Evolutionary conservation across 768 basidiomycete species (phyloP), one percentile per base, ranked within the genome.

Genomic region (Lactarius hengduanensis): DNA sequence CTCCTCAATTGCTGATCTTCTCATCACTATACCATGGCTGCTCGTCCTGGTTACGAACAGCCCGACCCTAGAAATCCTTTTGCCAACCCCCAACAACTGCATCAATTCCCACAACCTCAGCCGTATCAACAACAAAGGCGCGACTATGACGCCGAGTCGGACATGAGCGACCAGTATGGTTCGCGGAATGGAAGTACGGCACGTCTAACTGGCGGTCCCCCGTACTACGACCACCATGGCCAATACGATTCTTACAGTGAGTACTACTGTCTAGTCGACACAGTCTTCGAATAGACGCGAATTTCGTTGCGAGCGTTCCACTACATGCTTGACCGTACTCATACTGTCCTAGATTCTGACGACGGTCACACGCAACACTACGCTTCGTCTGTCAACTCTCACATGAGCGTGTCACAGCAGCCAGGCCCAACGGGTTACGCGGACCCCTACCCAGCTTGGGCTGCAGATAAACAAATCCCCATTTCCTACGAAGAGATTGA

Each of bases 401-500:
- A 76, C 62, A 74, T 73, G 67, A 75, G 72, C 67, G 64, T 62
- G 26, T 62, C 65, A 28, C 67, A 69, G 54, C 68, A 69, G 41
- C 10, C 40, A 20, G 71, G 66, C 22, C 70, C 67, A 50, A 68
- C 75, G 9, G 74, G 74, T 18, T 72, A 77, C 38, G 67, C 72
- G 41, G 86, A 91, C 63, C 91, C 91, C 62, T 98, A 96, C 76
- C 96, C 96, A 67, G 96, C 96, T 50, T 99, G 97, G 97, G 85
- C 91, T 32, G 83, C 90, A 38, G 92, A 96, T 70, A 89, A 91
- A 61, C 91, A 94, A 74, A 95, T 97, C 69, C 97, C 97, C 68
- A 90, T 99, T 76, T 95, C 94, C 47, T 94, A 91, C 69, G 97
- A 99, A 76, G 96, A 98, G 77, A 98, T 98, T 64, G 97, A 98